These are phyloP conservation scores for Chaetomium cochliodes DNA, from an alignment of 495 filamentous ascomycete species.

Conservation along the genomic window DNA sequence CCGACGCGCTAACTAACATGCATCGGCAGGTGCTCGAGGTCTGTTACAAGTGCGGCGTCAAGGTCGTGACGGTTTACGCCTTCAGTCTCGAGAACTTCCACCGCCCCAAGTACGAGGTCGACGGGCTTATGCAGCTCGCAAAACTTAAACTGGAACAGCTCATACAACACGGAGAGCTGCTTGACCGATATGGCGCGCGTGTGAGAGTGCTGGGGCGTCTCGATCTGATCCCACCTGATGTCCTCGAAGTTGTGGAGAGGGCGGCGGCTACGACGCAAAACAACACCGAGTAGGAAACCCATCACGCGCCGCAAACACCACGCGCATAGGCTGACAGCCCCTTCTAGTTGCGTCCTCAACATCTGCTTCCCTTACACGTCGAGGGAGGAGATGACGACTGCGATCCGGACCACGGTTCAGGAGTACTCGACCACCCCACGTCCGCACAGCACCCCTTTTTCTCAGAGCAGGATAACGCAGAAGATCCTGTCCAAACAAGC, in stretches of 20 bases:
- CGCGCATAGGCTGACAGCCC: conserved; percentile 24
- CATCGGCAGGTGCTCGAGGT: conserved; percentile 78
- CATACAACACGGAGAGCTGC: conserved; percentile 85
- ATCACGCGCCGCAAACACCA: background rate
- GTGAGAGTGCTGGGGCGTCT: conserved; percentile 80
- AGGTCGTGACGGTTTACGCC: conserved; percentile 94
- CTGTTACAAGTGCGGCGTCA: conserved; percentile 93
- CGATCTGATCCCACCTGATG: conserved; percentile 77
- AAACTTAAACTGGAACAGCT: conserved; percentile 90
- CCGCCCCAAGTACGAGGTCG: conserved; percentile 94
- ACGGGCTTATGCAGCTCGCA: conserved; percentile 96
- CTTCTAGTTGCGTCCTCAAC: conserved; percentile 72
- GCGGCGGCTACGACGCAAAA: conserved; percentile 78
- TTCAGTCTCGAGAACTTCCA: conserved; percentile 99
- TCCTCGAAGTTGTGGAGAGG: conserved; percentile 79
- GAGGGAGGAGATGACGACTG: conserved; percentile 91
- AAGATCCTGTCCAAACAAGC: conserved; percentile 67
- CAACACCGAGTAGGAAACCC: conserved; percentile 64
- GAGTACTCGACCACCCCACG: conserved; percentile 71
- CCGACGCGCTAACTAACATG: conserved; percentile 16
- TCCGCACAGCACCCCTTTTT: conserved; percentile 67
- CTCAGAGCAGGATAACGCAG: conserved; percentile 78
- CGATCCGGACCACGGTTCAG: conserved; percentile 79
- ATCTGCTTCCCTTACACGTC: conserved; percentile 98
- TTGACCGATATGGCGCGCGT: conserved; percentile 88